Conservation (phyloP, 2,329 filamentous ascomycete species). For the Aspergillus piperis region DNA sequence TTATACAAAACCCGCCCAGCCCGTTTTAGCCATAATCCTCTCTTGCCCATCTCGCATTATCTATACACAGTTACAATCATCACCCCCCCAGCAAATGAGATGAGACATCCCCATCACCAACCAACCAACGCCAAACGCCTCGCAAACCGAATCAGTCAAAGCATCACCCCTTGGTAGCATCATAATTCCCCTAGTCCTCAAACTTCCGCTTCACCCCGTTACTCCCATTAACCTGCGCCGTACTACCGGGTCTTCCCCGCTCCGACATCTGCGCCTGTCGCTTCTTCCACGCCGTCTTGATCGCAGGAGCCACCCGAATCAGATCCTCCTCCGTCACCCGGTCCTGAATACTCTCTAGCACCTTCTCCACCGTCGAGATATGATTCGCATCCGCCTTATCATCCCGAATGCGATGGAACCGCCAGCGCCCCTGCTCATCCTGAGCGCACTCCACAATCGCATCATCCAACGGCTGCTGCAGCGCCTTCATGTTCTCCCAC, state of each 20-base stretch:
- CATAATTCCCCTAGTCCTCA: slow-evolving; percentile 32
- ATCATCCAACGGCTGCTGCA: slow-evolving; percentile 76
- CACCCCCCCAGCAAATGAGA: neutral
- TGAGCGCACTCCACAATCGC: slow-evolving; percentile 88
- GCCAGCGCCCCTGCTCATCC: slow-evolving; percentile 74
- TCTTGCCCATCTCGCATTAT: neutral
- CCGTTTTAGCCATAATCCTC: neutral
- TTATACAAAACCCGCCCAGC: neutral
- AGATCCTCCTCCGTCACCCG: slow-evolving; percentile 82
- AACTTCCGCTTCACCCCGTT: slow-evolving; percentile 46
- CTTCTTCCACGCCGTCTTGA: slow-evolving; percentile 79
- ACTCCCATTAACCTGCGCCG: slow-evolving; percentile 30
- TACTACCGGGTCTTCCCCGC: slow-evolving; percentile 26
- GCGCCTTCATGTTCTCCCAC: slow-evolving; percentile 77
- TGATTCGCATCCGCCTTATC: slow-evolving; percentile 94
- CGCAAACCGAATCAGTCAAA: slow-evolving; percentile 16
- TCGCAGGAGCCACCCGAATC: slow-evolving; percentile 65
- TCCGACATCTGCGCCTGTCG: slow-evolving; percentile 47
- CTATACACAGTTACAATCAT: neutral
- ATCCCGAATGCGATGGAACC: slow-evolving; percentile 84
- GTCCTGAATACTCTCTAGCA: slow-evolving; percentile 86
- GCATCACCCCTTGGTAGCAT: neutral
- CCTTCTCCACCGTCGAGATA: slow-evolving; percentile 77
- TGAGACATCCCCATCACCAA: neutral
- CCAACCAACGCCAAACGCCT: slow-evolving; percentile 22